phyloP scores from a whole-genome alignment of 192 early-diverging fungal species.

The Mortierella antarctica region DNA sequence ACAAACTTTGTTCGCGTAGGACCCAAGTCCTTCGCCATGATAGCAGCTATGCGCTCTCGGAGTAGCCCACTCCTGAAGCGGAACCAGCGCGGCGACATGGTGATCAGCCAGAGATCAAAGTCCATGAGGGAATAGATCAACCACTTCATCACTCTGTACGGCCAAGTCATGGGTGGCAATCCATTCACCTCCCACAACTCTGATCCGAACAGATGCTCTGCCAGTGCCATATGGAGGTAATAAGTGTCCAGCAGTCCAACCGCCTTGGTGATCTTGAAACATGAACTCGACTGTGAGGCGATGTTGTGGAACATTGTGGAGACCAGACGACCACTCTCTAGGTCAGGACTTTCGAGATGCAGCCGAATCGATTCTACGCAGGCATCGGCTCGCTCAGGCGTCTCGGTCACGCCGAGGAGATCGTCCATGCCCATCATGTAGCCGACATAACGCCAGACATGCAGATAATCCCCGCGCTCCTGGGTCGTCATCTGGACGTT shows the following conservation, averaged over 20 bases:
- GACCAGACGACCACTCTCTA: conserved; percentile 4
- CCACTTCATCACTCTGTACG: not conserved
- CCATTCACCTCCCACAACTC: conserved; percentile 16
- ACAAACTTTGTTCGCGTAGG: conserved; percentile 14
- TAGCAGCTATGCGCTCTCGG: not conserved
- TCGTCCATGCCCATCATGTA: conserved; percentile 60
- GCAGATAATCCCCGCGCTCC: conserved; percentile 56
- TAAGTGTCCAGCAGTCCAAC: conserved; percentile 6
- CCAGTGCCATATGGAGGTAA: conserved; percentile 21
- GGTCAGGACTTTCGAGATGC: conserved; percentile 23
- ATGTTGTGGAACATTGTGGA: conserved; percentile 12
- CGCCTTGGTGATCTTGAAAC: not conserved
- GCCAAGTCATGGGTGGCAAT: not conserved
- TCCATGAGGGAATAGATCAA: not conserved
- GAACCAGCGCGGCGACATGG: conserved; percentile 12
- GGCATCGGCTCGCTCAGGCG: conserved; percentile 14
- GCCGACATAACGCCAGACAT: conserved; percentile 63
- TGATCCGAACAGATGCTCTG: conserved; percentile 16
- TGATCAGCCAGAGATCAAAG: conserved; percentile 16
- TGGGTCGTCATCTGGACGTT: conserved; percentile 31
- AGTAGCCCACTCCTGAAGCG: not conserved
- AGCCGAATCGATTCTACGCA: conserved; percentile 21
- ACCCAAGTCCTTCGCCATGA: conserved; percentile 4
- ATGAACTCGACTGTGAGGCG: not conserved
- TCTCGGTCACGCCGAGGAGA: not conserved